These are phyloP conservation scores for Populus pruinosa DNA, from an alignment of 345 rosid genomes.

Conservation along the genomic window DNA sequence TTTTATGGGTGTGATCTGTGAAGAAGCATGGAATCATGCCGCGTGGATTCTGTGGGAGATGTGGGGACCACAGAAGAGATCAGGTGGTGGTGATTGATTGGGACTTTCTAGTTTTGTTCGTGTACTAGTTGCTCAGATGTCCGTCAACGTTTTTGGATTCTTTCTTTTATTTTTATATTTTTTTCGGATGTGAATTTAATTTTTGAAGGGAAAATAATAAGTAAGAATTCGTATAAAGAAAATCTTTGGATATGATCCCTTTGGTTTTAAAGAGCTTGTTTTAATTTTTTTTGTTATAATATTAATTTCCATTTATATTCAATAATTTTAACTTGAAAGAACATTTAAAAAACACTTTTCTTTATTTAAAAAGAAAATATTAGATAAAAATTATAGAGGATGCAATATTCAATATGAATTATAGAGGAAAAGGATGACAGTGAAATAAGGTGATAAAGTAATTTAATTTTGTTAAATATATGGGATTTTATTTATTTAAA, in stretches of 20 bases:
- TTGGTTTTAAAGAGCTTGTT: no score
- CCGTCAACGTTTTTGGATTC: background rate
- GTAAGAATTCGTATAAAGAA: no score
- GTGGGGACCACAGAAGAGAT: background rate
- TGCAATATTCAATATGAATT: background rate
- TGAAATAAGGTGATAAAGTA: background rate
- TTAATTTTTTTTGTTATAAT: no score
- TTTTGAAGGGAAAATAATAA: background rate
- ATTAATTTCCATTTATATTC: no score
- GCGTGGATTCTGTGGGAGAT: background rate
- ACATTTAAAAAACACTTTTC: no score
- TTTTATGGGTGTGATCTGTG: background rate
- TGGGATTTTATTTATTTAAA: background rate
- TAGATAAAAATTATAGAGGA: no score
- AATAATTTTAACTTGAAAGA: no score
- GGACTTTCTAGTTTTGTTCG: background rate
- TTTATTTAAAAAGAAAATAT: no score
- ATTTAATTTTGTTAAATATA: background rate
- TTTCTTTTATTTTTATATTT: background rate
- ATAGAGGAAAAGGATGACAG: no score
- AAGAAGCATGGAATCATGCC: background rate
- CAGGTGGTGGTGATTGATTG: background rate
- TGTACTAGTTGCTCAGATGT: background rate
- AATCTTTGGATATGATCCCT: no score
- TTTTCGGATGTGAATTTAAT: background rate